Base-by-base conservation (phyloP, 2,329 filamentous ascomycete species). In the Tolypocladium cylindrosporum region DNA sequence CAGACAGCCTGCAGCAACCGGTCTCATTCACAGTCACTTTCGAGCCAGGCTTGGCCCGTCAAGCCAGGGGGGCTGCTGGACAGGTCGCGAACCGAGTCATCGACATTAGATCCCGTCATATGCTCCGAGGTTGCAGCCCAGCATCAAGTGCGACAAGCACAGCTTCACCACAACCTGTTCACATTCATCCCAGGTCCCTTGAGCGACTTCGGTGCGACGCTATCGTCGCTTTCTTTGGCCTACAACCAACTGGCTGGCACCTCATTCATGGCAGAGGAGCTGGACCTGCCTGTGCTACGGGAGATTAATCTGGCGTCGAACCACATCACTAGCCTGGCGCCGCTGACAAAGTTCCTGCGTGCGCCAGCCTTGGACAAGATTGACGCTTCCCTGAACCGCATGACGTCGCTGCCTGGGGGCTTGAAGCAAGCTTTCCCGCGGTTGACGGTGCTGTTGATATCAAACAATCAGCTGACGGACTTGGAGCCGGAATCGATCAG, bases 381-480 rank as follows among this genome's bases (percentile, higher is more conserved):
- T 1, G 90, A 97, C 67, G 79, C 95, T 9, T 91, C 88, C 31
- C 82, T 88, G 62, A 97, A 97, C 69, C 85, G 88, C n/a, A 74
- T 97, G 37, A 81, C 84, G 1, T 80, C 81, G 0, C 77, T 97
- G 0, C 90, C 92, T 0, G 63, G 69, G 3, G 70, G 69, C 31
- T 75, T 96, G 8, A 85, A 85, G 56, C 74, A 80, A 8, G 76
- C 75, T 1, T 97, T 91, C 68, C 90, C 91, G 0, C 79, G 77
- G 8, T 78, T 97, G 48, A 81, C 79, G 1, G 83, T 88, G 0
- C 77, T 97, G 11, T 75, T 93, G 21, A 87, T 85, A 1, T 83
- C 86, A 4, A 91, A 95, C 71, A 97, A 97, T 69, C 85, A 86
- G 62, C 81, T 97, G 55, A 77, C 81, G 7, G 86, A 88, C 16